These are phyloP conservation scores for Starmerella vitae DNA, from an alignment of 805 yeast genomes.

Conservation along the genomic window DNA sequence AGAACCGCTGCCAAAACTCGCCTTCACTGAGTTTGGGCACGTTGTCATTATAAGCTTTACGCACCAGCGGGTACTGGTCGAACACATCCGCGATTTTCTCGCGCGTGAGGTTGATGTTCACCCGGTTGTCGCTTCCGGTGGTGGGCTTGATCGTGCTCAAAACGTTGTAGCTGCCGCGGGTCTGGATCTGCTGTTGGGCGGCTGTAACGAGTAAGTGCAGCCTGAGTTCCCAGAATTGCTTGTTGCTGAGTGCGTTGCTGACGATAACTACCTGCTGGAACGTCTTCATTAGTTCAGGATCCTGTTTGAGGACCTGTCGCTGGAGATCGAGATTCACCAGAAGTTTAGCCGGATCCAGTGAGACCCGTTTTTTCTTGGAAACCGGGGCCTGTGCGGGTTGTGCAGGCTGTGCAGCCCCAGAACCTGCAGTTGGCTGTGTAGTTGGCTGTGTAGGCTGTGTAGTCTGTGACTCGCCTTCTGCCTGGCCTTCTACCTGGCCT, in stretches of 20 bases:
- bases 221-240: slow-evolving; percentile 78
- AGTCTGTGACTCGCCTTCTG: not conserved
- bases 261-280: slow-evolving; percentile 85
- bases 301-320: slow-evolving; percentile 58
- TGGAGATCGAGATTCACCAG: slow-evolving; percentile 65
- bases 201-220: slow-evolving; percentile 67
- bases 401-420: not conserved
- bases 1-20: slow-evolving; percentile 92
- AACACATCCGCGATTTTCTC: slow-evolving; percentile 83
- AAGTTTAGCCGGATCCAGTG: slow-evolving; percentile 44
- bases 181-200: slow-evolving; percentile 73
- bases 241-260: slow-evolving; percentile 49
- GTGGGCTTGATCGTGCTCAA: slow-evolving; percentile 87
- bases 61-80: slow-evolving; percentile 82
- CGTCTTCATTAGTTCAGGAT: slow-evolving; percentile 52
- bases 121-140: slow-evolving; percentile 83
- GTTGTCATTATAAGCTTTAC: slow-evolving; percentile 74
- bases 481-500: too few species aligned
- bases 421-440: not conserved
- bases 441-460: not conserved
- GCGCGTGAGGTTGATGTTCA: slow-evolving; percentile 80
- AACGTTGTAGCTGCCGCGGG: slow-evolving; percentile 86
- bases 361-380: slow-evolving; percentile 15
- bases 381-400: not conserved
- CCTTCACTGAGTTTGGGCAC: slow-evolving; percentile 85